These are phyloP conservation scores for Lentinula lateritia DNA, from an alignment of 768 basidiomycete species.

Conservation along the genomic window DNA sequence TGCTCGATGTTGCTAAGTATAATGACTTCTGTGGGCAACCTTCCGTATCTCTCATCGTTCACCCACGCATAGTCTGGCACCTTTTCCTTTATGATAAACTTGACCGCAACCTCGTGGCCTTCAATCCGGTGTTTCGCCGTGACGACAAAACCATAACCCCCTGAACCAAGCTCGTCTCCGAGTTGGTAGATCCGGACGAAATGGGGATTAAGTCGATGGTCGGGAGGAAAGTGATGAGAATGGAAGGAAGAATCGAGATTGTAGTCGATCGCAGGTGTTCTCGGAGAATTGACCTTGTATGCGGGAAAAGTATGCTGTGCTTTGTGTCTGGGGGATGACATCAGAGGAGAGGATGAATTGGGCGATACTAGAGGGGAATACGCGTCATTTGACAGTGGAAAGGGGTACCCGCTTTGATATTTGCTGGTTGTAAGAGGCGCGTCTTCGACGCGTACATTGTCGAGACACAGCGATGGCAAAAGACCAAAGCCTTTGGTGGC, in stretches of 20 bases:
- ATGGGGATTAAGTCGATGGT: conserved; percentile 52
- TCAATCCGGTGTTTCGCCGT: conserved; percentile 62
- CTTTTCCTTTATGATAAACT: conserved; percentile 87
- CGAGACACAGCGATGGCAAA: neutral
- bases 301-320: conserved; percentile 2
- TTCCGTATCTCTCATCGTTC: conserved; percentile 53
- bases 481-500: neutral
- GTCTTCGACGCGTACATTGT: neutral
- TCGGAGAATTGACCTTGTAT: neutral
- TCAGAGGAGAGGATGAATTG: neutral
- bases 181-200: conserved; percentile 60
- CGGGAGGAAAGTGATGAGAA: conserved; percentile 52
- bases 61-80: conserved; percentile 56
- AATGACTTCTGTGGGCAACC: conserved; percentile 77
- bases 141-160: conserved; percentile 95
- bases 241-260: conserved; percentile 23
- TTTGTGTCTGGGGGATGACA: neutral
- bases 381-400: neutral
- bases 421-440: neutral
- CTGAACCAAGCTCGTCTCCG: conserved; percentile 78
- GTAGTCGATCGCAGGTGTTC: conserved; percentile 1
- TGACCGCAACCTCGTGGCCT: conserved; percentile 79
- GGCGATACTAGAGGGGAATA: neutral
- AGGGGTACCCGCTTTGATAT: neutral
- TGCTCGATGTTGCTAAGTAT: conserved; percentile 71